Base-by-base conservation (phyloP, 2,329 filamentous ascomycete genomes). In the Rhytidhysteron rufulum region DNA sequence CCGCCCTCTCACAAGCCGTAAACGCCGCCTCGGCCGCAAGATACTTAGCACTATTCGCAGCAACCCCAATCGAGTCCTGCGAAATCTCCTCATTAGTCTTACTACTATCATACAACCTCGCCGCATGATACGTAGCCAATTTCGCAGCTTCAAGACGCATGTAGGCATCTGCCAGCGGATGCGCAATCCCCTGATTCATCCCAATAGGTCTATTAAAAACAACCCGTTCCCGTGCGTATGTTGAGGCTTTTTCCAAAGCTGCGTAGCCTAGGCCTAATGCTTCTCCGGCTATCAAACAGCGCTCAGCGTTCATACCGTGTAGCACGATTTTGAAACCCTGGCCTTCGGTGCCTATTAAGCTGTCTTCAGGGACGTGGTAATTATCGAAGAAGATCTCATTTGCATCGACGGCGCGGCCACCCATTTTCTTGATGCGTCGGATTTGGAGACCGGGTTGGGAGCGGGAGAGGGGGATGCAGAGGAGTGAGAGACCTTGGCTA, bases 371-470 rank as follows among this genome's bases (percentile, higher is more conserved):
- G 11, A 93, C 78, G 4, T 65, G 61, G 61, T 90, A 94, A 49
- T 83, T 78, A 61, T 93, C 86, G 58, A 94, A 93, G 63, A 94
- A 94, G 1, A 94, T 83, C 57, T 93, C 86, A 50, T 94, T 94
- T 1, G 87, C 86, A 54, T 93, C 87, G 1, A 94, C 80, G 0
- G 86, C 86, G 10, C 86, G 72, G 0, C 86, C 85, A 7, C 88
- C 88, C 86, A 94, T 93, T 62, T 94, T 94, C 63, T 79, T 82
- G 51, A 94, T 94, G 55, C 70, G 79, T 31, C 79, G 79, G 57
- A 93, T 70, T 8, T 84, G 78, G 1, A 91, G 68, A 0, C 78
- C 78, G 0, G 83, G 75, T 4, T 74, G 67, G 0, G 58, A 57
- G 17, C 74, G 75, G 58, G 91, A 79, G 4, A 94, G 73, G 43